A percentile compares a stretch with the other conserved stretches of the same genome.
These are phyloP conservation scores for Stropharia rugosoannulata DNA, from an alignment of 768 basidiomycete genomes.

Conservation along the genomic window DNA sequence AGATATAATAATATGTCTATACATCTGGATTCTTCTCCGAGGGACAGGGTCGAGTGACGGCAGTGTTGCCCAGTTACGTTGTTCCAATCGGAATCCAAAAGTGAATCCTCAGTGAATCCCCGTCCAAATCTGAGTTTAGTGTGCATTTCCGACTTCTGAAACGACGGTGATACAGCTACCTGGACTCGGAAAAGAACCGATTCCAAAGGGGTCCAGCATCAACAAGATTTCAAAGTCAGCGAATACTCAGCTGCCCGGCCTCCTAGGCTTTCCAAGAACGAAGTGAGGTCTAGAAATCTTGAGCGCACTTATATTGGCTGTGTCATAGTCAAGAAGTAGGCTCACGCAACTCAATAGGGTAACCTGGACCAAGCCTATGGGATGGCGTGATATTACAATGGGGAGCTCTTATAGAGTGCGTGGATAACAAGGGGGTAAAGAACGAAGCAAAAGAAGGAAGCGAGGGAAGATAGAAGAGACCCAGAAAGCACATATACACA, in stretches of 20 bases:
- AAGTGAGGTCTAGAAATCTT: too few relatives aligned
- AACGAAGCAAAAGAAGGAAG: neutral
- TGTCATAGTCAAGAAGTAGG: too few relatives aligned
- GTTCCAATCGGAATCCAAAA: slow-evolving; percentile 11
- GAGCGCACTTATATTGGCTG: too few relatives aligned
- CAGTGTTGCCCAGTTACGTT: slow-evolving; percentile 4
- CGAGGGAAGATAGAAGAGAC: neutral
- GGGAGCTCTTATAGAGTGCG: neutral
- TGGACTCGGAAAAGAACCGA: neutral
- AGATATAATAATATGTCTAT: neutral
- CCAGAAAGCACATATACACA: neutral
- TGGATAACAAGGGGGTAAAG: neutral
- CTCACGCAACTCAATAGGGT: too few relatives aligned
- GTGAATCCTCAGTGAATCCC: slow-evolving; percentile 1
- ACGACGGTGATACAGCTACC: slow-evolving; percentile 9
- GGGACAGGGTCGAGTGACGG: slow-evolving; percentile 11
- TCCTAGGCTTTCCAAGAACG: too few relatives aligned
- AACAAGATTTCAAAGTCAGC: slow-evolving; percentile 17
- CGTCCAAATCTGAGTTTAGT: slow-evolving; percentile 7
- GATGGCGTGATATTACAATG: slow-evolving; percentile 4
- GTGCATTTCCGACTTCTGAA: slow-evolving; percentile 1
- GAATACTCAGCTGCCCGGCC: slow-evolving; percentile 1
- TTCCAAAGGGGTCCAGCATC: neutral
- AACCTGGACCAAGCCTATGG: too few relatives aligned
- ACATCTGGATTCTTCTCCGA: slow-evolving; percentile 15